These are phyloP conservation scores for Pseudozyma sp. DNA, from an alignment of 1,284 basidiomycete genomes.

Conservation along the genomic window DNA sequence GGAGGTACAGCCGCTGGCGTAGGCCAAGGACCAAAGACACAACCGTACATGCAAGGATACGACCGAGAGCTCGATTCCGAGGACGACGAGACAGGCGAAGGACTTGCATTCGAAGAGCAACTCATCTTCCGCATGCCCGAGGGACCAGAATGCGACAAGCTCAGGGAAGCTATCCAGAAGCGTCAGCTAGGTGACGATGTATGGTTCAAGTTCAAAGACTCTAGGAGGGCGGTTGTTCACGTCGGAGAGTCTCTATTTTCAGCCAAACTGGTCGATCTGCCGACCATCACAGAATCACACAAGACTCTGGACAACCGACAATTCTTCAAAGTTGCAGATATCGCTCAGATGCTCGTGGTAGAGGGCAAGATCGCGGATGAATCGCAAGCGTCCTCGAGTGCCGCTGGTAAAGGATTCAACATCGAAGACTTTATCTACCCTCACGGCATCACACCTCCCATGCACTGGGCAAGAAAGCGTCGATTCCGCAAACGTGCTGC, in stretches of 20 bases:
- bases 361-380: constrained; percentile 60
- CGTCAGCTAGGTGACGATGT: constrained; percentile 84
- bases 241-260: constrained; percentile 84
- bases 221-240: constrained; percentile 89
- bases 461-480: constrained; percentile 90
- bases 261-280: constrained; percentile 95
- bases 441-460: constrained; percentile 93
- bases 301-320: constrained; percentile 92
- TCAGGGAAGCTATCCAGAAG: constrained; percentile 76
- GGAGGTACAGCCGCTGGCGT: constrained; percentile 44
- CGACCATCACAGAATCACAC: constrained; percentile 92
- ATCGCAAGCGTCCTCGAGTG: constrained; percentile 80
- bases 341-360: constrained; percentile 76
- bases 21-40: constrained; percentile 61
- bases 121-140: constrained; percentile 91
- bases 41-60: constrained; percentile 68
- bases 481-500: constrained; percentile 91
- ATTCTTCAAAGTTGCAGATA: constrained; percentile 98
- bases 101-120: constrained; percentile 93
- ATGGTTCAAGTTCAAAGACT: constrained; percentile 98
- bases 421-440: constrained; percentile 97
- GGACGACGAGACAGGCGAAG: constrained; percentile 77
- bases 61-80: constrained; percentile 96
- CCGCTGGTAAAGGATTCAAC: constrained; percentile 77
- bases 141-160: constrained; percentile 73